Conservation (phyloP, 2,329 filamentous ascomycete genomes). For the Raffaelea ambrosiae region DNA sequence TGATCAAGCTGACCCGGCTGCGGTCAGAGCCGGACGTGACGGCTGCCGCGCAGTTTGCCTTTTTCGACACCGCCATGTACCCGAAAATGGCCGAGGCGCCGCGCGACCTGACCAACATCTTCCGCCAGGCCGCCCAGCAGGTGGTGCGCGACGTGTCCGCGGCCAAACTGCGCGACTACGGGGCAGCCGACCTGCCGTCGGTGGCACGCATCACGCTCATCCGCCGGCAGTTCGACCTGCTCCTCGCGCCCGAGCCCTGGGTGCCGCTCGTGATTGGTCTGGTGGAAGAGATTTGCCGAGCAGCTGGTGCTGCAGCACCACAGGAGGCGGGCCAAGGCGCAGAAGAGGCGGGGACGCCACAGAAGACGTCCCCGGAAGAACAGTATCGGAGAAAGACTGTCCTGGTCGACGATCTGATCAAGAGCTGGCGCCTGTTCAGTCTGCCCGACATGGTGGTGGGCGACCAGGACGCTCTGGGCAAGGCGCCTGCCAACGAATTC, state of each 20-base stretch:
- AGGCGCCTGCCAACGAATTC: slow-evolving; percentile 3
- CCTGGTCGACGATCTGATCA: slow-evolving; percentile 29
- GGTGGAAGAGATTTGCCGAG: slow-evolving; percentile 16
- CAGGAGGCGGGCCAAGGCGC: background rate
- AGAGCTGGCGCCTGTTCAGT: slow-evolving; percentile 31
- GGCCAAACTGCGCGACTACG: slow-evolving; percentile 23
- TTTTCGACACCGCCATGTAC: slow-evolving; percentile 22
- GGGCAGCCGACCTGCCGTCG: slow-evolving; percentile 22
- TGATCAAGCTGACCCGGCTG: slow-evolving; percentile 20
- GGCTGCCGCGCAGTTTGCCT: slow-evolving; percentile 18
- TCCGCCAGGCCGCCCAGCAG: slow-evolving; percentile 18
- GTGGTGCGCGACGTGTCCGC: slow-evolving; percentile 22
- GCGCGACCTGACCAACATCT: slow-evolving; percentile 20
- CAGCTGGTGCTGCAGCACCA: background rate
- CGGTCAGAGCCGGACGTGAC: slow-evolving; percentile 13
- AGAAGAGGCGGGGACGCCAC: background rate
- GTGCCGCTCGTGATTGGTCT: slow-evolving; percentile 23
- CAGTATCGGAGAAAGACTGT: slow-evolving; percentile 14
- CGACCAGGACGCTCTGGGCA: slow-evolving; percentile 5
- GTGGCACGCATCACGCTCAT: slow-evolving; percentile 28
- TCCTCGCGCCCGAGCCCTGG: slow-evolving; percentile 25
- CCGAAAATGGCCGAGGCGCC: slow-evolving; percentile 18
- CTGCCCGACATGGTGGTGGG: slow-evolving; percentile 17
- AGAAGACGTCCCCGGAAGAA: background rate
- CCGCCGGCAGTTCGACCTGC: slow-evolving; percentile 23